Percentiles rank a stretch among this genome's conserved stretches.
These are phyloP conservation scores for Kalanchoe fedtschenkoi DNA, from an alignment of 164 flowering plant species.

Conservation along the genomic window DNA sequence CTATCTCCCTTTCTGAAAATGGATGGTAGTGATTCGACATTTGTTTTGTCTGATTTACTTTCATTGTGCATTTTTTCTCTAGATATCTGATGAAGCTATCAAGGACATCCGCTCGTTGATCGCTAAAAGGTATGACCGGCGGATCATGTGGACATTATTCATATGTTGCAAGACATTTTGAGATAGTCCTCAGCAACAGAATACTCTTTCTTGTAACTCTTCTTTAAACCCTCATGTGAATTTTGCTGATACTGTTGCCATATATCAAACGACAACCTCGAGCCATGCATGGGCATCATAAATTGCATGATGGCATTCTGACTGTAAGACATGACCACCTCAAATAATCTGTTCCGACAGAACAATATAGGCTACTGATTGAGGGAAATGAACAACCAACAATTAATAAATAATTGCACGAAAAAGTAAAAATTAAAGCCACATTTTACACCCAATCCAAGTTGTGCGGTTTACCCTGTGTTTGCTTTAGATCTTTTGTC, in stretches of 20 bases:
- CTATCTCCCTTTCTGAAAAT: not conserved
- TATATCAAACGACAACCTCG: too few relatives aligned
- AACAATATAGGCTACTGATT: not conserved
- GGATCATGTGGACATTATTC: not conserved
- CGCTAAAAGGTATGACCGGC: conserved; percentile 36
- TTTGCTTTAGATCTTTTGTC: not conserved
- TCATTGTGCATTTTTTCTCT: not conserved
- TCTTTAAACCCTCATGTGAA: not conserved
- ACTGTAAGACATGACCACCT: not conserved
- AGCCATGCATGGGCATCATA: not conserved
- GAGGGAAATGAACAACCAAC: not conserved
- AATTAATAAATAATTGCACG: too few relatives aligned
- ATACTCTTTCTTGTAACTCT: too few relatives aligned
- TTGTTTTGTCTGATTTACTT: not conserved
- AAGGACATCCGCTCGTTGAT: conserved; percentile 49
- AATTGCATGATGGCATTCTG: not conserved
- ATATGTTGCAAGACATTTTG: not conserved
- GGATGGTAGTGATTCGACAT: not conserved
- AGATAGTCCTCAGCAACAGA: not conserved
- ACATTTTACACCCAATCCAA: not conserved
- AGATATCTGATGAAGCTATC: conserved; percentile 79
- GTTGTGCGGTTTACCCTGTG: not conserved
- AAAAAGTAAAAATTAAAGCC: not conserved
- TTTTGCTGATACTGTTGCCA: not conserved
- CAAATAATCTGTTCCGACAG: not conserved